Evolutionary conservation across 352 stramenopile species (phyloP).

Genomic region (Aphanomyces cochlioides): DNA sequence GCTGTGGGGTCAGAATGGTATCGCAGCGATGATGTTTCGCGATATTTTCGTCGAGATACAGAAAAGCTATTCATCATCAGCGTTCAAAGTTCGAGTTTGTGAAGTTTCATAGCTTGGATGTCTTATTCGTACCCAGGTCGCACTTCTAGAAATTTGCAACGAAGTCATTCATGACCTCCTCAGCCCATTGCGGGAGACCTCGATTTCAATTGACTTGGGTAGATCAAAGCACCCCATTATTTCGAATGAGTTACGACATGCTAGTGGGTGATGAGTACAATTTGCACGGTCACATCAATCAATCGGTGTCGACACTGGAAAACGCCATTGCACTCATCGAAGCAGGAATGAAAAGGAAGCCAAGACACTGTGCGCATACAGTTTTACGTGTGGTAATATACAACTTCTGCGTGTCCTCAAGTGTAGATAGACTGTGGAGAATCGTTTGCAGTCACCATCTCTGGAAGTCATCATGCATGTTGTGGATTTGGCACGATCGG

Average conservation of each 20-base stretch:
- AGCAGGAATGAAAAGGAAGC: too few relatives aligned
- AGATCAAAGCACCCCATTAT: neutral
- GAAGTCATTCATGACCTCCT: conserved; percentile 6
- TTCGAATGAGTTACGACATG: neutral
- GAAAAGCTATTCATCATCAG: conserved; percentile 4
- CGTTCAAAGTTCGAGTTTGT: neutral
- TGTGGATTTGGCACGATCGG: conserved; percentile 10
- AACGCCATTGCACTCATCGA: too few relatives aligned
- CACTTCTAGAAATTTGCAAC: conserved; percentile 18
- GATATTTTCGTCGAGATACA: conserved; percentile 24
- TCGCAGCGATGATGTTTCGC: neutral
- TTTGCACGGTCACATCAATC: too few relatives aligned
- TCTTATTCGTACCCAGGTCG: neutral
- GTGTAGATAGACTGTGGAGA: too few relatives aligned
- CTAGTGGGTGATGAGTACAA: too few relatives aligned
- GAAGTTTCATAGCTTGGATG: neutral
- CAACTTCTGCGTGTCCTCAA: too few relatives aligned
- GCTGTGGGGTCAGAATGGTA: neutral
- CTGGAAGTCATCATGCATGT: too few relatives aligned
- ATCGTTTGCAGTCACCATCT: too few relatives aligned
- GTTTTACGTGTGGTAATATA: too few relatives aligned
- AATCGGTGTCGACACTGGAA: too few relatives aligned
- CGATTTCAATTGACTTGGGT: neutral
- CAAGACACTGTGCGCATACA: too few relatives aligned
- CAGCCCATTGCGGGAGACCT: neutral